Conservation (phyloP, 352 stramenopile genomes). For the Phytophthora foliorum region DNA sequence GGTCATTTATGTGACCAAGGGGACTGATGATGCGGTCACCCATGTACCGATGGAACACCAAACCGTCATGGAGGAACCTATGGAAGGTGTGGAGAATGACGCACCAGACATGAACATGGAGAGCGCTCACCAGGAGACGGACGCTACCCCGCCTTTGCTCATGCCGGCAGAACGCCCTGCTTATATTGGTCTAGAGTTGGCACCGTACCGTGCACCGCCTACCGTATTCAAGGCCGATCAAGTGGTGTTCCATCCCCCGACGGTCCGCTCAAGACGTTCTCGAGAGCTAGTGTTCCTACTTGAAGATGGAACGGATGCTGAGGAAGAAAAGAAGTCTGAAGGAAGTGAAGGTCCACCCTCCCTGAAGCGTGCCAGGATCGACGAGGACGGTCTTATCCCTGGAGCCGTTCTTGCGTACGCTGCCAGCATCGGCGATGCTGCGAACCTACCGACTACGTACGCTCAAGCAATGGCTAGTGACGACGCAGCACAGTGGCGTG, state of each 20-base stretch:
- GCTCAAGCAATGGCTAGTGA: conserved; percentile 11
- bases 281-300: background rate
- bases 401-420: conserved; percentile 12
- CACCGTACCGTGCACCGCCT: background rate
- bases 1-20: background rate
- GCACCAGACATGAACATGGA: background rate
- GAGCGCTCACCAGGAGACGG: background rate
- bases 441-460: conserved; percentile 5
- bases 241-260: background rate
- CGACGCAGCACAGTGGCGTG: background rate
- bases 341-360: conserved; percentile 14
- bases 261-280: background rate
- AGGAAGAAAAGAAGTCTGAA: conserved; percentile 1
- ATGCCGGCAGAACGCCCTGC: background rate
- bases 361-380: conserved; percentile 19
- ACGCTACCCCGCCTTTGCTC: background rate
- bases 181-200: background rate
- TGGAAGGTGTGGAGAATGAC: background rate
- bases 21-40: background rate
- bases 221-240: background rate
- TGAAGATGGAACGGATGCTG: background rate
- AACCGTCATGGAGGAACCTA: background rate
- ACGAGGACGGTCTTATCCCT: conserved; percentile 22
- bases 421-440: conserved; percentile 5
- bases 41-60: background rate